A percentile compares a stretch with the other conserved stretches of the same genome.
phyloP scores from a whole-genome alignment of 2,329 filamentous ascomycete species.

The Fusarium papillatum region DNA sequence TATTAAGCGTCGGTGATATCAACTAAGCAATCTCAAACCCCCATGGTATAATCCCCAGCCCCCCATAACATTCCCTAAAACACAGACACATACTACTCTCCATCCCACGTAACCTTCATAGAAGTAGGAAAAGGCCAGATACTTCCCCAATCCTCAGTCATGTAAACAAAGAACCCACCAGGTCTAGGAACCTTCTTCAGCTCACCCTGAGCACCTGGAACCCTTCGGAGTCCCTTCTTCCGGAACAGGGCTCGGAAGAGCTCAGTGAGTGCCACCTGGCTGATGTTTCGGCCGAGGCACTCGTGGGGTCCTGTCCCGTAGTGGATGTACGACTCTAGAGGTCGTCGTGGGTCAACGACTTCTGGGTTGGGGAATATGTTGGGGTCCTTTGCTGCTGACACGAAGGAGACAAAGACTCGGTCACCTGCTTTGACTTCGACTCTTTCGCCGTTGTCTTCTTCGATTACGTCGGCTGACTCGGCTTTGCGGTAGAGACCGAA shows the following conservation, averaged over 20 bases:
- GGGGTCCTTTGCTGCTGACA: conserved; percentile 67
- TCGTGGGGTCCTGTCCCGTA: conserved; percentile 74
- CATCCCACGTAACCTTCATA: conserved; percentile 69
- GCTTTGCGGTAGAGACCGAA: conserved; percentile 73
- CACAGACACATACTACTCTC: conserved; percentile 32
- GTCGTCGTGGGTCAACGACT: conserved; percentile 72
- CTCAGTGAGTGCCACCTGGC: conserved; percentile 72
- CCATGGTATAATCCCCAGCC: not conserved
- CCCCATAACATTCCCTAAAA: not conserved
- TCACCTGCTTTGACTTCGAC: conserved; percentile 68
- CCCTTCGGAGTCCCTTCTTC: conserved; percentile 71
- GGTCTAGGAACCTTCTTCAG: conserved; percentile 74
- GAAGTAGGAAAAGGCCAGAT: conserved; percentile 61
- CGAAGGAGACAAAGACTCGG: conserved; percentile 74
- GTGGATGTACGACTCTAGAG: conserved; percentile 74
- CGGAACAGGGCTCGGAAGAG: conserved; percentile 77
- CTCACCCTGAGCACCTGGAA: conserved; percentile 73
- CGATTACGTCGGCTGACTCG: conserved; percentile 57
- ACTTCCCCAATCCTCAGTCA: conserved; percentile 75
- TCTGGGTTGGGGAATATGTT: conserved; percentile 72
- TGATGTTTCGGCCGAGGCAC: conserved; percentile 72
- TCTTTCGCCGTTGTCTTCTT: conserved; percentile 65
- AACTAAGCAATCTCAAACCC: conserved; percentile 9
- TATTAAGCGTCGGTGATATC: conserved; percentile 18
- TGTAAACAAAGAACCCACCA: conserved; percentile 70